Evolutionary conservation across 2,329 filamentous ascomycete species (phyloP).

Genomic region (Colletotrichum sp.): DNA sequence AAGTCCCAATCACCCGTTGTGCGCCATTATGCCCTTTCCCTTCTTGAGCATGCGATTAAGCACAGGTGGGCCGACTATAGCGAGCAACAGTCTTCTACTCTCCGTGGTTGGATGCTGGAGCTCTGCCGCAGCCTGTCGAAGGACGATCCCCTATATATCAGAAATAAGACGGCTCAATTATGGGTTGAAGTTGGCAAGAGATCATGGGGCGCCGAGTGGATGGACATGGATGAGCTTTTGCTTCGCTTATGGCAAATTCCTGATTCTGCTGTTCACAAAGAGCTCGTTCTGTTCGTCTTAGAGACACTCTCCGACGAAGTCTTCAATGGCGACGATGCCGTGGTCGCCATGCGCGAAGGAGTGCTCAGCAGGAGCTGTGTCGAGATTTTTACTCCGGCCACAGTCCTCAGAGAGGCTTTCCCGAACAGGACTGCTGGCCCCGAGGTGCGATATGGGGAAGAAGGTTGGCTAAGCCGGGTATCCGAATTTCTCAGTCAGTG

Average conservation of each 20-base stretch:
- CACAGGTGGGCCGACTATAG: slow-evolving; percentile 82
- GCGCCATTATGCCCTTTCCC: slow-evolving; percentile 90
- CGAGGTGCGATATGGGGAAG: slow-evolving; percentile 75
- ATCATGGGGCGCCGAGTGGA: slow-evolving; percentile 91
- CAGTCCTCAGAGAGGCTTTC: slow-evolving; percentile 77
- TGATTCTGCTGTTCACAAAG: slow-evolving; percentile 71
- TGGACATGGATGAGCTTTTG: slow-evolving; percentile 88
- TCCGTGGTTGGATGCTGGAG: slow-evolving; percentile 79
- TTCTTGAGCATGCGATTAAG: slow-evolving; percentile 88
- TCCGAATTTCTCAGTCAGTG: slow-evolving; percentile 77
- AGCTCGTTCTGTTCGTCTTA: slow-evolving; percentile 85
- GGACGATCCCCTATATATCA: slow-evolving; percentile 79
- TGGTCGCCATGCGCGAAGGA: slow-evolving; percentile 81
- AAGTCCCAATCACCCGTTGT: slow-evolving; percentile 78
- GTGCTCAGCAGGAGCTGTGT: slow-evolving; percentile 88
- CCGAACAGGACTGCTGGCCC: slow-evolving; percentile 72
- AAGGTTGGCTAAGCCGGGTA: slow-evolving; percentile 87
- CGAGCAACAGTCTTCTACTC: slow-evolving; percentile 66
- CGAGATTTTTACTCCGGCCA: slow-evolving; percentile 87
- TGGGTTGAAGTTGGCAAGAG: slow-evolving; percentile 96
- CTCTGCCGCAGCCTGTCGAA: slow-evolving; percentile 75
- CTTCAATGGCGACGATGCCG: slow-evolving; percentile 87
- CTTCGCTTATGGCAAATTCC: slow-evolving; percentile 80
- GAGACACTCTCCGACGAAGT: slow-evolving; percentile 95
- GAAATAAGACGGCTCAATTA: slow-evolving; percentile 92